Evolutionary conservation across 2,329 filamentous ascomycete genomes (phyloP), one percentile per base, ranked within the genome.

Genomic region (Ophiostoma ulmi): DNA sequence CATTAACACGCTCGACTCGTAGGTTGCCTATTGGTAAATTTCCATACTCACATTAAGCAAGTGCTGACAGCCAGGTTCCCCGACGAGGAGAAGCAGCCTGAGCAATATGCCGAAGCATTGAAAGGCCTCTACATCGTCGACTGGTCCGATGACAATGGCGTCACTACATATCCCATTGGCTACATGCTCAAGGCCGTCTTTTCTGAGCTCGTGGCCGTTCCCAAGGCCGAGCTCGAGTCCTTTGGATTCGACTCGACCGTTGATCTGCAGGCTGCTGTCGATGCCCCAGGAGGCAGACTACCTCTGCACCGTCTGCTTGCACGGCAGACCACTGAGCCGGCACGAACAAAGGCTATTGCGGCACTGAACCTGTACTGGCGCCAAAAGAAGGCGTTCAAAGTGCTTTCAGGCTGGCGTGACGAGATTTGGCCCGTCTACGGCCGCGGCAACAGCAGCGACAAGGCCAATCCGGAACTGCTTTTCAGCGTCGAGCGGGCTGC

Each of bases 391-490:
- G 87, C 86, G 1, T 98, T 98, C 78, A 82, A 87, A 55, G 83
- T 97, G 0, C 84, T 98, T 20, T 82, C 83, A 22, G 91, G 91
- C 72, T 97, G 93, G 93, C 86, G 93, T 61, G 82, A 92, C 76
- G 93, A 97, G 79, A 80, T 88, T 20, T 97, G 93, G 82, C 90
- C 92, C 0, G 87, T 97, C 8, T 95, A 93, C 76, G 87, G 85
- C 0, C 86, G 85, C 3, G 14, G 66, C 17, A 85, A 86, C 3
- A 85, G 86, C 5, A n/a, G 64, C 17, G 85, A 86, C 41, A 67
- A 31, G 11, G 22, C 11, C 3, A 22, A 17, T n/a, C 83, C 85
- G 44, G 83, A 87, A 73, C 77, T 92, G 10, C 80, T 94, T 3
- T 90, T 92, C 78, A 90, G 86, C 78, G 87, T 94, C 78, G 93